Evolutionary conservation across 2,329 filamentous ascomycete genomes (phyloP), one percentile per base, ranked within the genome.

Genomic region (Calycina marina): DNA sequence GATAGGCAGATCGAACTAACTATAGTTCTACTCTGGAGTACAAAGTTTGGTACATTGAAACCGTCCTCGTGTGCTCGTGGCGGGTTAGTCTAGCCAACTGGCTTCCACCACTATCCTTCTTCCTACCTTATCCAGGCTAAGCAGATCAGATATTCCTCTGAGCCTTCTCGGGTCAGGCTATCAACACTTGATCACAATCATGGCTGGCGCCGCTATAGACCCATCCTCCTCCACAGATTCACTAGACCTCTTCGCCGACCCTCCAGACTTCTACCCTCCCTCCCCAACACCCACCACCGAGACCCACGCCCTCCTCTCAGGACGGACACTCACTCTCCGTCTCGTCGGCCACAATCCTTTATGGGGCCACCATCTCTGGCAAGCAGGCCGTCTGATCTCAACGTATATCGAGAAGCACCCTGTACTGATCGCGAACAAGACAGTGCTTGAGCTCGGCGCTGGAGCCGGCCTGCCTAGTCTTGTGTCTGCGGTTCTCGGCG

Each of bases 311-410:
- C 69, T 88, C 52, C 60, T 70, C 35, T 72, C 69, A 20, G 81
- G 80, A 38, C 55, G 39, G 2, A 42, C 39, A 4, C 34, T 53
- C n/a, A 41, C 40, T n/a, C 68, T 93, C 41, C 72, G 81, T 47
- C 71, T 94, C 9, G 82, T 93, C 27, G 86, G 86, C 38, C 76
- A 82, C 56, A 88, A 81, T 61, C 82, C 85, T 14, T 69, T 92
- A 10, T 93, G 92, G 71, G 86, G 83, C 11, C 83, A 94, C 56
- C 69, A 81, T 42, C 68, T 94, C 17, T 96, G 88, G 88, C 92
- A 94, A 55, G 86, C 83, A 39, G 77, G 78, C 38, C 77, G 81
- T 40, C 72, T 82, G 24, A 68, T 88, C 30, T 72, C 85, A 11
- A 64, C 73, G 44, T 85, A 85, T 56, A 72, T 94, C 36, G 83